Evolutionary conservation across 2,329 filamentous ascomycete species (phyloP), one percentile per base, ranked within the genome.

Genomic region (Macrophomina pseudophaseolina): DNA sequence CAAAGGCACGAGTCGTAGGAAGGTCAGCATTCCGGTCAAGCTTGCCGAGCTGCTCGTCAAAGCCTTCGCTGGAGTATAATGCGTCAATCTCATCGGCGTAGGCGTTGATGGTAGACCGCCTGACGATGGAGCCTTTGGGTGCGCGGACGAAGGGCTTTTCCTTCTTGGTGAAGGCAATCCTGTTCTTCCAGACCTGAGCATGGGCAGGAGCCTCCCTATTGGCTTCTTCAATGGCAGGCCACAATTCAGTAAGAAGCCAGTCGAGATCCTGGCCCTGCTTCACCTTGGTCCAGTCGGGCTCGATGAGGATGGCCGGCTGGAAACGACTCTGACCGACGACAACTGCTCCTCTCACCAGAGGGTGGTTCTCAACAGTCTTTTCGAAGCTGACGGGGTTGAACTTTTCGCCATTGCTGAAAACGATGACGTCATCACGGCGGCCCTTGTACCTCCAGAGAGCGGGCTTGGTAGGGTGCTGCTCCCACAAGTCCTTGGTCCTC

Each of bases 81-180:
- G 73, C 74, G 9, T 84, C 78, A 35, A 85, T 83, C 65, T 84
- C 82, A 1, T 78, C 71, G 1, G 71, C 72, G 64, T 84, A 86
- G 2, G 80, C 72, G 0, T 72, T 68, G 6, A 79, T 64, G 1
- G 83, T 82, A 0, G 75, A 73, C 0, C 73, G 74, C 4, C 82
- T 78, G 70, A 81, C 79, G 4, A 83, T 76, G 0, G 78, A 82
- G 0, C 81, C 80, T 70, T 86, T 85, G 5, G 80, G 78, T 0
- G 83, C 82, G 16, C 74, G 76, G 2, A 78, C 69, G 58, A 85
- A 83, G 0, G 81, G 80, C 70, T 83, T 82, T 1, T 76, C 72
- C 6, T 72, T 73, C 5, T 78, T 75, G 0, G 81, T 74, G 53
- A 85, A 74, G 0, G 78, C 72, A 42, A 85, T 76, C 64, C 78